Evolutionary conservation across 1,284 basidiomycete species (phyloP).

Genomic region (Melampsora americana): DNA sequence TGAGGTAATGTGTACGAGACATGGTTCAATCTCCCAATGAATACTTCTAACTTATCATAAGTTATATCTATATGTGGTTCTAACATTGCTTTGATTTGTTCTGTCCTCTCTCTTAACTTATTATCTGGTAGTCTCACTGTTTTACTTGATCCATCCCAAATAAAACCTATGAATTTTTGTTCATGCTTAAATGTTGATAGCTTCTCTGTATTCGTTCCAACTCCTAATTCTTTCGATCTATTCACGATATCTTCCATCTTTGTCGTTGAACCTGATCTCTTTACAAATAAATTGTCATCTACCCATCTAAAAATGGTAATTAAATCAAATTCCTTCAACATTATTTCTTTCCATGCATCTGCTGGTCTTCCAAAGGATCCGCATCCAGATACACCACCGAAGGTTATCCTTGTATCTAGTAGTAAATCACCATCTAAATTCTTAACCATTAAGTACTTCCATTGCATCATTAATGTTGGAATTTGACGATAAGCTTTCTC

Average conservation of each 20-base stretch:
- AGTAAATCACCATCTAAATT: too few relatives aligned
- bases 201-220: too few relatives aligned
- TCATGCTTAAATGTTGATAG: too few relatives aligned
- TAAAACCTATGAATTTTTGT: not conserved
- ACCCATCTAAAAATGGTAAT: too few relatives aligned
- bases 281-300: not conserved
- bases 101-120: not conserved
- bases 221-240: too few relatives aligned
- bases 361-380: too few relatives aligned
- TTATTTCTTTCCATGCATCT: too few relatives aligned
- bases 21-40: not conserved
- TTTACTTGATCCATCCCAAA: not conserved
- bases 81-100: not conserved
- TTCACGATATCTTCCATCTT: not conserved
- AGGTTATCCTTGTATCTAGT: too few relatives aligned
- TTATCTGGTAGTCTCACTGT: not conserved
- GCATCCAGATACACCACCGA: too few relatives aligned
- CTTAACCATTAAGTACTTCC: not conserved
- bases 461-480: not conserved
- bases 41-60: not conserved
- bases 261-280: not conserved
- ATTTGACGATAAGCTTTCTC: too few relatives aligned
- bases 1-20: slow-evolving; percentile 3
- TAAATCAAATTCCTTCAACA: too few relatives aligned
- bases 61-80: not conserved